Base-by-base conservation (phyloP, 1,139 yeast genomes). In the Magnusiomyces fungicola region DNA sequence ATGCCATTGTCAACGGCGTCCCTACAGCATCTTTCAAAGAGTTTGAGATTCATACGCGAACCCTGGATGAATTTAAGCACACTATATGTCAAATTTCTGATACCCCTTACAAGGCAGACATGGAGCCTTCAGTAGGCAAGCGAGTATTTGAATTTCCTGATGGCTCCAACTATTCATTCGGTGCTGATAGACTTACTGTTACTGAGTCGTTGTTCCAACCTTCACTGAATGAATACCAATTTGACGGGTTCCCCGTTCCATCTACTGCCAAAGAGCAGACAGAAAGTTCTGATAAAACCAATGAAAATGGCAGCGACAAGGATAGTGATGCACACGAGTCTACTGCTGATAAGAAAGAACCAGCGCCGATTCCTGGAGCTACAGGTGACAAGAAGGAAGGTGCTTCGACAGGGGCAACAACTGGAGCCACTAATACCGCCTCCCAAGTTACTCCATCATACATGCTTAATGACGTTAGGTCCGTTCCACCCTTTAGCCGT, bases 101-200 rank as follows among this genome's bases (percentile, higher is more conserved):
- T 32, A 75, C 78, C 9, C 80, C 80, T 3, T 56, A 57, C 48
- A 53, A 58, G 14, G 50, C 51, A 9, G 47, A 33, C n/a, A 48
- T 49, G 43, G 41, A 36, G 19, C 50, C 46, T 3, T 39, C 52
- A 16, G 53, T 25, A 40, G 45, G n/a, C 16, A 49, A 50, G 4
- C 72, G 96, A 50, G 66, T 75, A 32, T 87, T 85, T 63, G 98
- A 92, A 68, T 73, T 90, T 40, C 96, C 97, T 14, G 83, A 86
- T 60, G 86, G 84, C 1, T 74, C 74, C 51, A 71, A 70, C 39
- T 61, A 75, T 19, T 75, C 75, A 42, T 74, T 79, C 55, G 75
- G 73, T 9, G 22, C 18, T 10, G 94, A 86, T 53, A 71, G 97
- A 55, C 83, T 73, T 59, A 73, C 73, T 48, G 67, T 87, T 53